Base-by-base conservation (phyloP, 768 basidiomycete species). In the Russula emetica region DNA sequence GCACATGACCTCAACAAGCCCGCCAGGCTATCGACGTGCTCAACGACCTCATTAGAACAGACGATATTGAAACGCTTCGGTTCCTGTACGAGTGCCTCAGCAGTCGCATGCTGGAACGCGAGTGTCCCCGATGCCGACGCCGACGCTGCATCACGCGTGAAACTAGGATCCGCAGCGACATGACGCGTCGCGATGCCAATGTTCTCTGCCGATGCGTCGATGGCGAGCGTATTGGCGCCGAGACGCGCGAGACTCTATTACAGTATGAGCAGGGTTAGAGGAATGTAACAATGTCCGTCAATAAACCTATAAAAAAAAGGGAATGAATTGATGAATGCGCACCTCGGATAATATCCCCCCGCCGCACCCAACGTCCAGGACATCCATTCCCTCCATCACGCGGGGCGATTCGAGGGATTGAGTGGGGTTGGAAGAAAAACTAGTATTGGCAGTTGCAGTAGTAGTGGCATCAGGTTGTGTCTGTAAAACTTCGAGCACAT, bases 41-140 rank as follows among this genome's bases (percentile, higher is more conserved):
- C 97, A 34, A 99, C 73, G 8, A 99, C 96, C 74, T 99, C 97
- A 92, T 98, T 92, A 11, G 95, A 90, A 72, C 94, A 97, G 14
- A 99, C 94, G 22, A 94, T 83, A 72, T 98, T 95, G 72, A 88
- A 98, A 56, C 83, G 83, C 69, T 80, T 80, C 16, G 82, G 73
- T 6, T 85, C 84, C 11, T 80, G 71, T 32, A 91, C 75, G 4
- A 99, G 80, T 0, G 79, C 79, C 72, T 98, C 94, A 0, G 89
- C 92, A 0, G 90, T 79, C 0, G 83, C 79, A 70, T 91, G 85
- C 8, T 83, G 76, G 76, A 98, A 98, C 0, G 78, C 74, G 7
- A 30, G 30, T 30, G 30, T 30, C 11, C 77, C 70, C 40, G 40
- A 18, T 6, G 38, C n/a, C n/a, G n/a, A n/a, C n/a, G n/a, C n/a